Evolutionary conservation across 176 grass and related monocot species (phyloP).

Genomic region (Carex littledalei): DNA sequence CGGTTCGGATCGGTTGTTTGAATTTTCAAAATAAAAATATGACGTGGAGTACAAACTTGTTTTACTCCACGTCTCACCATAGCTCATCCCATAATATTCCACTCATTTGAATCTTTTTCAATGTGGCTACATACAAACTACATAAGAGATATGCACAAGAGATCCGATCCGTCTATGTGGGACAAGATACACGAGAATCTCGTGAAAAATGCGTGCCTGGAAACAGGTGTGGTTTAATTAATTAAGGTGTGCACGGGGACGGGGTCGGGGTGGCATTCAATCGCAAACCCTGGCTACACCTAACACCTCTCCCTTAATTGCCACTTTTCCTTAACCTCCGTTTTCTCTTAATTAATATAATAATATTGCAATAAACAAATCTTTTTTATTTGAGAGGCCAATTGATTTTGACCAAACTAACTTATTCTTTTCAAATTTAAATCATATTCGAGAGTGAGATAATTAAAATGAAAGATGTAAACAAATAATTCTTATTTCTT

Average conservation of each 20-base stretch:
- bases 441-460: neutral
- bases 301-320: neutral
- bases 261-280: neutral
- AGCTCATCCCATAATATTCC: too few species aligned
- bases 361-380: too few species aligned
- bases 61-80: too few species aligned
- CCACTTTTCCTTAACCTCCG: neutral
- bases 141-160: neutral
- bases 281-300: neutral
- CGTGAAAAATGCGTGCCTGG: slow-evolving; percentile 19
- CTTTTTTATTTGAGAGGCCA: neutral
- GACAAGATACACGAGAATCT: slow-evolving; percentile 15
- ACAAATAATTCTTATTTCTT: neutral
- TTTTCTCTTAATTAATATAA: too few species aligned
- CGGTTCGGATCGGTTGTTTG: too few species aligned
- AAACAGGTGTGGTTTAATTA: slow-evolving; percentile 1
- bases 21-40: too few species aligned
- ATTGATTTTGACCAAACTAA: neutral
- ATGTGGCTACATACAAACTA: neutral
- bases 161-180: neutral
- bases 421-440: neutral
- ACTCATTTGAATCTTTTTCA: neutral
- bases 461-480: neutral
- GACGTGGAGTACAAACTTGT: too few species aligned
- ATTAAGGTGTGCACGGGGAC: slow-evolving; percentile 9